phyloP scores from a whole-genome alignment of 1,284 basidiomycete genomes.

The Wolfiporia cocos region DNA sequence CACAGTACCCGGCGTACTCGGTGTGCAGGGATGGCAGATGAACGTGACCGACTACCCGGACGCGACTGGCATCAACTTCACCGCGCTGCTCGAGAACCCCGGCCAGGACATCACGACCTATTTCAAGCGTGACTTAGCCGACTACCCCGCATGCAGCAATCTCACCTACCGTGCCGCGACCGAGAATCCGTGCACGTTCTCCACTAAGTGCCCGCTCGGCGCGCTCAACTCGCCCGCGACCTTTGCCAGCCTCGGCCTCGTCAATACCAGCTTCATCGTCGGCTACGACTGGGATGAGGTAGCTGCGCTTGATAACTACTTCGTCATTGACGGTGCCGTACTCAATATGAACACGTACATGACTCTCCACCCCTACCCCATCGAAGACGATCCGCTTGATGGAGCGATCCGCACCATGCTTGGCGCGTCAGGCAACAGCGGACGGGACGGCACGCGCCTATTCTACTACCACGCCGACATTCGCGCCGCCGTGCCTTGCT shows the following conservation, averaged over 20 bases:
- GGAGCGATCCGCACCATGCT: slow-evolving; percentile 76
- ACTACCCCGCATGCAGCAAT: slow-evolving; percentile 60
- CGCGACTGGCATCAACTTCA: slow-evolving; percentile 57
- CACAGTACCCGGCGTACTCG: slow-evolving; percentile 56
- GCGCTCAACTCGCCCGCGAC: slow-evolving; percentile 51
- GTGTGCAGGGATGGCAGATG: slow-evolving; percentile 75
- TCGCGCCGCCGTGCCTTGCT: slow-evolving; percentile 68
- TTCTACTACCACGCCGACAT: slow-evolving; percentile 73
- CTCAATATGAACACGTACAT: slow-evolving; percentile 93
- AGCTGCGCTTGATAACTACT: slow-evolving; percentile 56
- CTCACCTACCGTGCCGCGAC: slow-evolving; percentile 64
- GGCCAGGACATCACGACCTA: slow-evolving; percentile 88
- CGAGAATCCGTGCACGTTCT: slow-evolving; percentile 64
- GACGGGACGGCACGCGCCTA: slow-evolving; percentile 86
- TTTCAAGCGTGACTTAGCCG: slow-evolving; percentile 65
- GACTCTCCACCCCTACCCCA: slow-evolving; percentile 59
- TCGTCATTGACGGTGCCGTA: slow-evolving; percentile 91
- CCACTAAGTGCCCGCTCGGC: slow-evolving; percentile 58
- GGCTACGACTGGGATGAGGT: slow-evolving; percentile 92
- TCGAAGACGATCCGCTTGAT: slow-evolving; percentile 79
- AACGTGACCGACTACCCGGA: slow-evolving; percentile 56
- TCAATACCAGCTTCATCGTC: slow-evolving; percentile 59
- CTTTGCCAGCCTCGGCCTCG: slow-evolving; percentile 52
- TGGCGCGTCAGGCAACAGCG: slow-evolving; percentile 42
- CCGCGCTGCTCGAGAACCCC: slow-evolving; percentile 38